These are phyloP conservation scores for Lagenidium giganteum DNA, from an alignment of 352 stramenopile genomes.

Conservation along the genomic window DNA sequence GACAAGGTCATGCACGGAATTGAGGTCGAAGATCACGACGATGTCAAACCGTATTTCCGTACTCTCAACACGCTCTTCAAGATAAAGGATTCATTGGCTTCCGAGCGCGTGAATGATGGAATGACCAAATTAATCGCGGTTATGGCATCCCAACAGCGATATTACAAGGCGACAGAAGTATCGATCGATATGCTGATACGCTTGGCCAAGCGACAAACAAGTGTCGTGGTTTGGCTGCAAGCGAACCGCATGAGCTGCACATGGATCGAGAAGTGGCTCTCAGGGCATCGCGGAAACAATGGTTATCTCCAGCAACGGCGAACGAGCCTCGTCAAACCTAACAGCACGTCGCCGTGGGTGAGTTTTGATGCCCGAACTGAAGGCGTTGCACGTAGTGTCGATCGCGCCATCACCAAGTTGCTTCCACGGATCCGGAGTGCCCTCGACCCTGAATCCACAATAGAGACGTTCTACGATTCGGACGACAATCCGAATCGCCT, in stretches of 20 bases:
- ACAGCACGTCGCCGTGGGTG: slow-evolving; percentile 79
- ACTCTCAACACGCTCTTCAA: slow-evolving; percentile 80
- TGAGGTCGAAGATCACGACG: slow-evolving; percentile 75
- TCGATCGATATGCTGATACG: slow-evolving; percentile 84
- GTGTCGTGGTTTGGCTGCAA: slow-evolving; percentile 58
- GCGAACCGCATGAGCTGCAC: slow-evolving; percentile 56
- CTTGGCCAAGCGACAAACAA: slow-evolving; percentile 68
- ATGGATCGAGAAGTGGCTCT: slow-evolving; percentile 85
- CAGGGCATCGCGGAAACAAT: slow-evolving; percentile 51
- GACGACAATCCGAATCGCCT: slow-evolving; percentile 83
- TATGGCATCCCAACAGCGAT: slow-evolving; percentile 82
- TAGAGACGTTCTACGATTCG: slow-evolving; percentile 86
- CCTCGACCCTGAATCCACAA: slow-evolving; percentile 14
- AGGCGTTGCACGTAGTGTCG: slow-evolving; percentile 16
- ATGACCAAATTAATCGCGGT: slow-evolving; percentile 73
- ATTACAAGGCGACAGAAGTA: slow-evolving; percentile 82
- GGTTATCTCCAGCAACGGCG: slow-evolving; percentile 69
- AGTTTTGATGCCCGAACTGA: slow-evolving; percentile 16
- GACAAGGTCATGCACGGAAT: slow-evolving; percentile 72
- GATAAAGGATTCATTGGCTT: slow-evolving; percentile 60
- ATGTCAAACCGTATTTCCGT: slow-evolving; percentile 87
- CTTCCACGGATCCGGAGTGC: slow-evolving; percentile 17
- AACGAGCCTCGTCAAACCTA: slow-evolving; percentile 80
- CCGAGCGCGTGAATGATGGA: slow-evolving; percentile 52
- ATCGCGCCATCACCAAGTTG: slow-evolving; percentile 18